A percentile compares a stretch with the other conserved stretches of the same genome.
Evolutionary conservation across 2,329 filamentous ascomycete genomes (phyloP).

Genomic region (Fusarium chuoi): DNA sequence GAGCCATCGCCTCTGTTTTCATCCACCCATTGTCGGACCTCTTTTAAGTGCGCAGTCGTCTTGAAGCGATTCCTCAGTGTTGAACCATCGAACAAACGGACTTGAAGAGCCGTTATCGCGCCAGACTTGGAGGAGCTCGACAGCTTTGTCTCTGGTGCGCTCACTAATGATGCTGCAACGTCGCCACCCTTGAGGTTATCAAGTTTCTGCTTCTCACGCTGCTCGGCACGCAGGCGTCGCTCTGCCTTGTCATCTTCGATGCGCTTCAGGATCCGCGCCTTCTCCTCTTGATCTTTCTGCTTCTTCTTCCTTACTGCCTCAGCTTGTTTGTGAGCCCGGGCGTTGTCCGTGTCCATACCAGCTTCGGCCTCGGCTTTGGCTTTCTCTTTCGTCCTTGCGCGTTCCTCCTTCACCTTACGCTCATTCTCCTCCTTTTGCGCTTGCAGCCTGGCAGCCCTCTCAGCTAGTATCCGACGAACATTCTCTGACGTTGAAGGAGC

Average conservation of each 20-base stretch:
- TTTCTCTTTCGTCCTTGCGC: slow-evolving; percentile 59
- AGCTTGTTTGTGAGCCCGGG: slow-evolving; percentile 58
- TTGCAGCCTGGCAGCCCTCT: slow-evolving; percentile 59
- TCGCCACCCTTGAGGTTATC: slow-evolving; percentile 45
- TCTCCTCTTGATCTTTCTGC: slow-evolving; percentile 73
- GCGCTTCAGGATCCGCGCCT: slow-evolving; percentile 75
- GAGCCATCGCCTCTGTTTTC: slow-evolving; percentile 65
- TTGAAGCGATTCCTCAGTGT: slow-evolving; percentile 80
- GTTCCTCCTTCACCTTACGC: slow-evolving; percentile 61
- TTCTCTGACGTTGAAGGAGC: slow-evolving; percentile 46
- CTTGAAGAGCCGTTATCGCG: slow-evolving; percentile 69
- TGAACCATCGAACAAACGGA: slow-evolving; percentile 85
- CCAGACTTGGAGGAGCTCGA: slow-evolving; percentile 44
- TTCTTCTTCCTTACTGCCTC: slow-evolving; percentile 71
- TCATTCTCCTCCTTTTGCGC: slow-evolving; percentile 56
- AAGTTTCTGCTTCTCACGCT: slow-evolving; percentile 56
- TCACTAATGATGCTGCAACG: slow-evolving; percentile 45
- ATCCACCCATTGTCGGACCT: slow-evolving; percentile 84
- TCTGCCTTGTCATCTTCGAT: slow-evolving; percentile 82
- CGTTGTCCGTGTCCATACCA: slow-evolving; percentile 45
- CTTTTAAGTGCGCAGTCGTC: slow-evolving; percentile 68
- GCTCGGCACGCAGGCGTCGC: slow-evolving; percentile 66
- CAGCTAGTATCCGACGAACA: slow-evolving; percentile 56
- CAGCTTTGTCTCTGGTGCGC: slow-evolving; percentile 48
- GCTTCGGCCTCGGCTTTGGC: slow-evolving; percentile 55